These are phyloP conservation scores for Medicago arabica DNA, from an alignment of 306 rosid genomes.

Conservation along the genomic window DNA sequence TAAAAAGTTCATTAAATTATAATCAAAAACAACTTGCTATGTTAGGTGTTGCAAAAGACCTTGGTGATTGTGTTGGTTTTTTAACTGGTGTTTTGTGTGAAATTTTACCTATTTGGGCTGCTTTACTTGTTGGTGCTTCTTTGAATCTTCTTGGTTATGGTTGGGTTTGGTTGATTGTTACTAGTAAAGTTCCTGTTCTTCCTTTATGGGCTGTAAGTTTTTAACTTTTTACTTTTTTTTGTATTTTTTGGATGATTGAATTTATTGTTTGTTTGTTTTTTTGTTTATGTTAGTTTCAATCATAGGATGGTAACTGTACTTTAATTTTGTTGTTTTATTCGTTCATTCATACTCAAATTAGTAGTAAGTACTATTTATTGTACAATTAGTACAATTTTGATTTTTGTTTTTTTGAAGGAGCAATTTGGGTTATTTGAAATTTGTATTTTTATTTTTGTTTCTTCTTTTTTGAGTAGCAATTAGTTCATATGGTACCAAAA, in stretches of 20 bases:
- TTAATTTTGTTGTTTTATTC: slow-evolving; percentile 7
- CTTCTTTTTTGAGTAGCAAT: no score
- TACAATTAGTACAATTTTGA: no score
- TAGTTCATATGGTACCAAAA: neutral
- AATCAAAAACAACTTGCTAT: slow-evolving; percentile 74
- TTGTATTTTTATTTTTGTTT: neutral
- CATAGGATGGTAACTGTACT: slow-evolving; percentile 2
- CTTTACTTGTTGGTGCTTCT: slow-evolving; percentile 70
- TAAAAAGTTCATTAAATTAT: slow-evolving; percentile 68
- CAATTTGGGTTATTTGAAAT: neutral
- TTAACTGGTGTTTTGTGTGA: slow-evolving; percentile 79
- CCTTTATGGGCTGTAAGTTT: slow-evolving; percentile 87
- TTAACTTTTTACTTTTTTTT: neutral
- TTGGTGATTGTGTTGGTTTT: slow-evolving; percentile 84
- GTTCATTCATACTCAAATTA: no score
- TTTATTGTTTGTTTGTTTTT: neutral
- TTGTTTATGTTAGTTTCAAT: slow-evolving; percentile 32
- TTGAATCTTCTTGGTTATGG: slow-evolving; percentile 83
- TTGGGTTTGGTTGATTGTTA: slow-evolving; percentile 81
- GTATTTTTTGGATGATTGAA: neutral
- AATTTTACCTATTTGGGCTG: slow-evolving; percentile 77
- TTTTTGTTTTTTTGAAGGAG: no score
- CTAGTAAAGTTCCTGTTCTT: slow-evolving; percentile 56
- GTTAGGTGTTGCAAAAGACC: slow-evolving; percentile 91
- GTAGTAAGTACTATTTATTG: no score